phyloP scores from a whole-genome alignment of 2,329 filamentous ascomycete species.

The Colletotrichum liriopes region DNA sequence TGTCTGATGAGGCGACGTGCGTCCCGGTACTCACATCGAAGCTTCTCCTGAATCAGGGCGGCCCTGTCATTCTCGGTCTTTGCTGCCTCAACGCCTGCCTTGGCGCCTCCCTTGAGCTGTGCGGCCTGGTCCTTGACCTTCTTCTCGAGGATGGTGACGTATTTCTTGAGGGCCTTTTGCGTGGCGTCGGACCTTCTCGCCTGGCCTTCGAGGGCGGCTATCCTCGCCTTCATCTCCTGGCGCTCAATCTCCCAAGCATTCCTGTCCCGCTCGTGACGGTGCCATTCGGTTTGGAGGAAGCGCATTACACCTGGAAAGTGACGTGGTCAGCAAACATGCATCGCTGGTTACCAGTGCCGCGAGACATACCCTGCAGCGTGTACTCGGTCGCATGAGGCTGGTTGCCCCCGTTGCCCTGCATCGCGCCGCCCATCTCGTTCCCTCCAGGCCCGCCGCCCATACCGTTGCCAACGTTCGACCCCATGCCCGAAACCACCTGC shows the following conservation, averaged over 20 bases:
- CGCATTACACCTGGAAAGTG: slow-evolving; percentile 87
- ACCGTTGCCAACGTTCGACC: slow-evolving; percentile 57
- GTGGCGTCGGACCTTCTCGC: slow-evolving; percentile 88
- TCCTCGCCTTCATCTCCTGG: slow-evolving; percentile 98
- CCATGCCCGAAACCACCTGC: slow-evolving; percentile 58
- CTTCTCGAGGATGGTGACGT: slow-evolving; percentile 89
- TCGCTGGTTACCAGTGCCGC: too few relatives aligned
- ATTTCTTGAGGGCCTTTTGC: slow-evolving; percentile 91
- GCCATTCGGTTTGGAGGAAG: slow-evolving; percentile 99
- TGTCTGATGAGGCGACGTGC: neutral
- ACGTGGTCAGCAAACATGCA: slow-evolving; percentile 11
- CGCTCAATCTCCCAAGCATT: slow-evolving; percentile 99
- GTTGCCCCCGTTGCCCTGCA: slow-evolving; percentile 63
- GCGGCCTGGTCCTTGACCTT: slow-evolving; percentile 88
- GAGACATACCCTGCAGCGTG: slow-evolving; percentile 67
- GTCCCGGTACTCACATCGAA: slow-evolving; percentile 61
- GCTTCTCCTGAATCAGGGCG: slow-evolving; percentile 70
- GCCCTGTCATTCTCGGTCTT: slow-evolving; percentile 67
- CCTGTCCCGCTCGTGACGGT: slow-evolving; percentile 95
- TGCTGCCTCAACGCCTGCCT: slow-evolving; percentile 58
- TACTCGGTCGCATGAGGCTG: slow-evolving; percentile 74
- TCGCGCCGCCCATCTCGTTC: slow-evolving; percentile 62
- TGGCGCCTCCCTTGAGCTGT: slow-evolving; percentile 73
- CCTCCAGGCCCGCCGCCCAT: slow-evolving; percentile 52
- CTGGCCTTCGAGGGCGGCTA: slow-evolving; percentile 94